Percentiles rank a stretch among this genome's conserved stretches.
Conservation (phyloP, 495 filamentous ascomycete species). For the Penicillium waksmanii region DNA sequence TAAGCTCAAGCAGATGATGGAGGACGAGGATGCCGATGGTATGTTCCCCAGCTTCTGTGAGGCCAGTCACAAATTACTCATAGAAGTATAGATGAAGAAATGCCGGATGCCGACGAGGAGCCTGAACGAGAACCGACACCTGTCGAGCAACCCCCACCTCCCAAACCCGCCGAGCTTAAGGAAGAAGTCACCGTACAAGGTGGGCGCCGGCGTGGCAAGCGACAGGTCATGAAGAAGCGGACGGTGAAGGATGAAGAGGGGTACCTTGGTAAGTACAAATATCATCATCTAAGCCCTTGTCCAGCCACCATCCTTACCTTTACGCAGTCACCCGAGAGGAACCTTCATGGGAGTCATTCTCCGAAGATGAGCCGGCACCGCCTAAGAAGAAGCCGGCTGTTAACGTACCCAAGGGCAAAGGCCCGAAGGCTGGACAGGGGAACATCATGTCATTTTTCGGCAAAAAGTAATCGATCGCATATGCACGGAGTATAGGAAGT, state of each 20-base stretch:
- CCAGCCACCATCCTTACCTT: slow-evolving; percentile 25
- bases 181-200: slow-evolving; percentile 53
- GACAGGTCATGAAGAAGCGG: slow-evolving; percentile 87
- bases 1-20: slow-evolving; percentile 82
- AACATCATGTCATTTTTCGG: slow-evolving; percentile 94
- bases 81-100: slow-evolving; percentile 44
- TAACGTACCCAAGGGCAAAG: slow-evolving; percentile 61
- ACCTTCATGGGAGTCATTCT: slow-evolving; percentile 91
- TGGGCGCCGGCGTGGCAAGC: slow-evolving; percentile 76
- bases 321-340: slow-evolving; percentile 86
- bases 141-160: slow-evolving; percentile 42
- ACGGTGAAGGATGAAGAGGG: slow-evolving; percentile 90
- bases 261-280: slow-evolving; percentile 73
- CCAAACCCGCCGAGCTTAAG: slow-evolving; percentile 46
- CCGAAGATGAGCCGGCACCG: slow-evolving; percentile 80
- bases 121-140: slow-evolving; percentile 54
- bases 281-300: neutral
- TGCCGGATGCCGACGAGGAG: slow-evolving; percentile 52
- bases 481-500: slow-evolving; percentile 6
- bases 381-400: slow-evolving; percentile 62
- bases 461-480: slow-evolving; percentile 64
- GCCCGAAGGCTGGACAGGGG: slow-evolving; percentile 69
- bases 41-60: neutral
- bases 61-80: slow-evolving; percentile 6
- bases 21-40: slow-evolving; percentile 65